Base-by-base conservation (phyloP, 352 stramenopile species). In the Pythium monospermum region DNA sequence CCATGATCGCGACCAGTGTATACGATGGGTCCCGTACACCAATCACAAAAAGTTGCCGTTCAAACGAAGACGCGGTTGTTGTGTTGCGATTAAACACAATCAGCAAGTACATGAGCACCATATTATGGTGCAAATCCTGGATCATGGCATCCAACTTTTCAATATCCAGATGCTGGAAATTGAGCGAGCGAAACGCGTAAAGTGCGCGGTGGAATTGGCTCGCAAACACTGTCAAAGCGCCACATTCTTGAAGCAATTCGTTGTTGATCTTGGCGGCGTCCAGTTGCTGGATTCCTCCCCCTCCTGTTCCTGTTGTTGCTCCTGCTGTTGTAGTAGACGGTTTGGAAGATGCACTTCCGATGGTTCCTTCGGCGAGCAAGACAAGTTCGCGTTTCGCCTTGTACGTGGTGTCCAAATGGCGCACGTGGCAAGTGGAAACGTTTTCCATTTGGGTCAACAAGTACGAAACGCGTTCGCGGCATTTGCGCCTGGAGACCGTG, bases 61-160 rank as follows among this genome's bases (percentile, higher is more conserved):
- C 74, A 39, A 90, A 85, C 23, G n/a, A n/a, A n/a, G n/a, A 83
- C 71, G 3, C 64, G 52, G 33, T 85, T 85, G 26, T 78, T 61
- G 47, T 73, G 69, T 57, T 86, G 68, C 13, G 73, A 41, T 86
- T 92, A 53, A 92, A 86, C 16, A 88, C 44, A 16, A 92, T 82
- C 2, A 90, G 61, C 48, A 89, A 45, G 48, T 86, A 92, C 49
- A 89, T 71, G 22, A 92, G 73, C 53, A 78, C 75, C 73, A 92
- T 88, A 47, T 83, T 73, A 27, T 81, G 76, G 46, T 92, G 80
- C 13, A 92, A 53, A 32, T 90, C 69, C 26, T 59, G 60, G 36
- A 90, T 77, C 56, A 87, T 68, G 22, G 55, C 26, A 25, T 92
- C 75, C 13, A 88, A 61, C 32, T 77, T 58, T 31, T 92, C 78